Evolutionary conservation across 768 basidiomycete genomes (phyloP).

Genomic region (Lactarius tabidus): DNA sequence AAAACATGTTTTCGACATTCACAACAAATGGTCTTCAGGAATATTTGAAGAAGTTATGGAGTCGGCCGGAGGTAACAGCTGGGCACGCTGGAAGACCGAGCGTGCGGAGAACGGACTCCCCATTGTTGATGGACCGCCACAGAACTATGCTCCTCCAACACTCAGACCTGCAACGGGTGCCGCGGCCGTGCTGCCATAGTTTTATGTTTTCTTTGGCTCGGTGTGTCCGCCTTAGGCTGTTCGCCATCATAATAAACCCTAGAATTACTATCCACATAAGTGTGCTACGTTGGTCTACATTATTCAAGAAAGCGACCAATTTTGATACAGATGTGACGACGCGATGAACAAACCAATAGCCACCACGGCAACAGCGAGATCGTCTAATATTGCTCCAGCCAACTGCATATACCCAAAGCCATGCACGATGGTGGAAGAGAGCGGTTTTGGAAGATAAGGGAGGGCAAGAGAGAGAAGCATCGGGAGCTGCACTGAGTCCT

Average conservation of each 20-base stretch:
- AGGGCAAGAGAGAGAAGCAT: constrained; percentile 55
- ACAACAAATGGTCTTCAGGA: constrained; percentile 63
- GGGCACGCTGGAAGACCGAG: constrained; percentile 53
- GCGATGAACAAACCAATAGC: constrained; percentile 61
- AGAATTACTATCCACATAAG: background rate
- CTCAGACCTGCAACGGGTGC: constrained; percentile 20
- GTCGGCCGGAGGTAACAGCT: constrained; percentile 53
- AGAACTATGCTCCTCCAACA: constrained; percentile 1
- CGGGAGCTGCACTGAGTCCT: constrained; percentile 61
- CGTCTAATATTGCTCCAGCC: constrained; percentile 63
- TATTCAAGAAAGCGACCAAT: constrained; percentile 9
- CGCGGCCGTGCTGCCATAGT: constrained; percentile 26
- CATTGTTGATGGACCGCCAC: constrained; percentile 33
- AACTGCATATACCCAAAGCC: constrained; percentile 66
- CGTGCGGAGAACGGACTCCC: constrained; percentile 45
- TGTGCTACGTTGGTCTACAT: background rate
- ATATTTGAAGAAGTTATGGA: constrained; percentile 73
- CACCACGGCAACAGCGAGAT: constrained; percentile 65
- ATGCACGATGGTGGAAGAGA: constrained; percentile 60
- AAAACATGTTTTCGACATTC: constrained; percentile 46
- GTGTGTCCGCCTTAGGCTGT: background rate
- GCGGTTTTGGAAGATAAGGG: constrained; percentile 60
- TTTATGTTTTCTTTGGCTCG: background rate
- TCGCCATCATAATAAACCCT: background rate
- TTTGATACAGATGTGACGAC: constrained; percentile 7